Evolutionary conservation across 1,139 yeast genomes (phyloP).

Genomic region (Suhomyces chickasaworum): DNA sequence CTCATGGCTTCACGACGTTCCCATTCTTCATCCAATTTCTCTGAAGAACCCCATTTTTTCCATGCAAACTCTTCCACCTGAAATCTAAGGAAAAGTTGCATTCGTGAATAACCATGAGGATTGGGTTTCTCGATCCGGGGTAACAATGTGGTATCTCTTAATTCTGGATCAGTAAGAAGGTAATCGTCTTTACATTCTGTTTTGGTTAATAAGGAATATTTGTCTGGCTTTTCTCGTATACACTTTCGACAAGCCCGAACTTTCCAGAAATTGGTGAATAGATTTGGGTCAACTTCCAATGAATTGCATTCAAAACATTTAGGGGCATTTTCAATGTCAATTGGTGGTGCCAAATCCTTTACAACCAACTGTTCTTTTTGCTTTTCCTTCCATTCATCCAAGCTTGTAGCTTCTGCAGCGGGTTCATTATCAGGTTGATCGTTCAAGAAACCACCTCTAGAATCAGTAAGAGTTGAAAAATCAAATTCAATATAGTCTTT

Average conservation of each 20-base stretch:
- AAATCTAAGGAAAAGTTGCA: conserved; percentile 87
- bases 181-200: conserved; percentile 96
- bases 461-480: conserved; percentile 84
- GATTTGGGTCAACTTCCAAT: conserved; percentile 74
- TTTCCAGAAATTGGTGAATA: conserved; percentile 65
- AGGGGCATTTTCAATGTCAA: conserved; percentile 70
- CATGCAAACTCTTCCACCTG: conserved; percentile 93
- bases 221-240: conserved; percentile 72
- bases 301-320: conserved; percentile 81
- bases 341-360: conserved; percentile 66
- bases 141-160: conserved; percentile 66
- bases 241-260: conserved; percentile 79
- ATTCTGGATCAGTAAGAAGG: conserved; percentile 87
- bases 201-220: conserved; percentile 86
- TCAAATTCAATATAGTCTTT: conserved; percentile 89
- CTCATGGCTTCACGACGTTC: conserved; percentile 75
- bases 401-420: conserved; percentile 42
- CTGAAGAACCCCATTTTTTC: conserved; percentile 93
- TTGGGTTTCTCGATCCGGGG: conserved; percentile 87
- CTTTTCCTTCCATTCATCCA: conserved; percentile 79
- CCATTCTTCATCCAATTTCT: conserved; percentile 90
- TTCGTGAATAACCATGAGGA: conserved; percentile 90
- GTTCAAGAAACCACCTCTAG: conserved; percentile 81
- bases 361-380: conserved; percentile 44
- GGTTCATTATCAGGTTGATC: conserved; percentile 20